A percentile compares a stretch with the other conserved stretches of the same genome.
Conservation (phyloP, 2,329 filamentous ascomycete species). For the Fusarium nisikadoi region DNA sequence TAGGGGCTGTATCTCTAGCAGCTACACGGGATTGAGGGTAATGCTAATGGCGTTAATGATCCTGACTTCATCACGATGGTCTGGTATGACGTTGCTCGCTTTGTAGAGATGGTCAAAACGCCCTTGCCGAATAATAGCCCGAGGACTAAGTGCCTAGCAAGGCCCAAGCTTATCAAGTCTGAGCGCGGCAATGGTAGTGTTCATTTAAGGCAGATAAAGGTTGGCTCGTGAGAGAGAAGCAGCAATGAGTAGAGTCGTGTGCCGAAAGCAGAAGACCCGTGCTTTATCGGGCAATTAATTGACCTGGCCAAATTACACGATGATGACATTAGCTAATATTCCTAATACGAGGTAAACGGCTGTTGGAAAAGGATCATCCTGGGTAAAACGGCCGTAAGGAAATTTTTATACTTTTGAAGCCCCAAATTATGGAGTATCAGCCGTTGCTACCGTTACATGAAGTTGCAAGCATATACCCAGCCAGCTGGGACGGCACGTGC, state of each 20-base stretch:
- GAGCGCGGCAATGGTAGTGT: too few relatives aligned
- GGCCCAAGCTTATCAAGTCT: background rate
- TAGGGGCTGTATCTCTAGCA: too few relatives aligned
- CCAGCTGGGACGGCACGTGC: background rate
- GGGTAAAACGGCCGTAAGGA: accelerated
- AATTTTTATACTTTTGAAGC: accelerated
- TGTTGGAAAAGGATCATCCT: accelerated
- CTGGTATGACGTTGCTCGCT: constrained; percentile 59
- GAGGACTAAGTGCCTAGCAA: background rate
- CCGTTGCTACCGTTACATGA: background rate
- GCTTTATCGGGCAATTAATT: background rate
- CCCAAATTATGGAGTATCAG: background rate
- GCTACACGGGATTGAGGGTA: constrained; percentile 62
- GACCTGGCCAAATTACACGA: accelerated
- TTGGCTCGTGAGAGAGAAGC: background rate
- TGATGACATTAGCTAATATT: background rate
- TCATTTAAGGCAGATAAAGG: background rate
- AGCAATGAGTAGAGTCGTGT: accelerated
- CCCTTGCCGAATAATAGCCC: constrained; percentile 65
- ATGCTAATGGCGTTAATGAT: constrained; percentile 87
- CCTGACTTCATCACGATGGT: constrained; percentile 76
- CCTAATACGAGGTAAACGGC: accelerated
- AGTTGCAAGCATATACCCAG: background rate
- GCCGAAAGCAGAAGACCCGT: background rate
- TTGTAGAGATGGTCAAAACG: constrained; percentile 80